Conservation (phyloP, 352 stramenopile species). For the Globisporangium paroecandrum region DNA sequence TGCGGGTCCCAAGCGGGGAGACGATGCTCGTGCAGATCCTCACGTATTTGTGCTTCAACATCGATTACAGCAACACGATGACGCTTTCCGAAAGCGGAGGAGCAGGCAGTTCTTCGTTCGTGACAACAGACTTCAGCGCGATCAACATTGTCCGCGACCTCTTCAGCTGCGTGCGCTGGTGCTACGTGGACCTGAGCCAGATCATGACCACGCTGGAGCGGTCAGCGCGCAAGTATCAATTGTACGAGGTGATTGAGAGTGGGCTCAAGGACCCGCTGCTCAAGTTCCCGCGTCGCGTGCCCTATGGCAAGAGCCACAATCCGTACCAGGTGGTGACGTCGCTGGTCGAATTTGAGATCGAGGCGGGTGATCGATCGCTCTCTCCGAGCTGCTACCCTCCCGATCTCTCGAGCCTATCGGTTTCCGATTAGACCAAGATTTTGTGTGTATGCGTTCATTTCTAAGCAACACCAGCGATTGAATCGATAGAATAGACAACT, state of each 20-base stretch:
- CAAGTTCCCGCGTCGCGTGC: conserved; percentile 12
- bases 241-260: conserved; percentile 58
- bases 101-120: not conserved
- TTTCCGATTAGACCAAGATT: not conserved
- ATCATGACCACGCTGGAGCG: conserved; percentile 48
- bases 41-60: conserved; percentile 39
- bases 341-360: conserved; percentile 59
- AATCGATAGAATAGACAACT: not conserved
- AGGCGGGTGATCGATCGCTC: conserved; percentile 36
- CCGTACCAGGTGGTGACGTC: conserved; percentile 30
- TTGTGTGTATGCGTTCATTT: not conserved
- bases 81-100: not conserved
- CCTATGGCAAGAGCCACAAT: conserved; percentile 17
- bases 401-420: not conserved
- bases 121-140: conserved; percentile 12
- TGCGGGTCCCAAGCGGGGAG: conserved; percentile 54
- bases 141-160: conserved; percentile 42
- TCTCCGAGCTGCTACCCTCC: conserved; percentile 13
- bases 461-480: not conserved
- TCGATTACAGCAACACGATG: conserved; percentile 8
- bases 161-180: conserved; percentile 66
- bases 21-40: conserved; percentile 42
- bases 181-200: conserved; percentile 51
- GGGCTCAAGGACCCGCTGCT: conserved; percentile 19
- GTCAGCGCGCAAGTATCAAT: conserved; percentile 35